Evolutionary conservation across 768 basidiomycete genomes (phyloP), one percentile per base, ranked within the genome.

Genomic region (Boletus eberwhitei): DNA sequence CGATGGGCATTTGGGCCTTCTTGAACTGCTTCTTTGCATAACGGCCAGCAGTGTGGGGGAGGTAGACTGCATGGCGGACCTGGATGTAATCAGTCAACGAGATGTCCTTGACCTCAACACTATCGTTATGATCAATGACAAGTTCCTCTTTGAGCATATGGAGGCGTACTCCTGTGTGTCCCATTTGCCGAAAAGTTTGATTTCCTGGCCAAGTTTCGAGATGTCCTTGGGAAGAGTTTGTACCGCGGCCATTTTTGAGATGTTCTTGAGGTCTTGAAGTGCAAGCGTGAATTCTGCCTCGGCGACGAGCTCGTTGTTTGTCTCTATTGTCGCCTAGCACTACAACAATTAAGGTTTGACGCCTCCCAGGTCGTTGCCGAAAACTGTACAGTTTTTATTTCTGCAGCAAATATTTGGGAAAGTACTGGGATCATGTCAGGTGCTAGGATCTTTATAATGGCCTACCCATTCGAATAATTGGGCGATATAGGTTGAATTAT

Each of bases 21-120:
- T 95, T 98, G 87, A 98, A 99, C 77, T 98, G 95, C 81, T 98
- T 98, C 83, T 95, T 95, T 70, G 95, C 93, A 74, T 98, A 98
- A 75, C 97, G 93, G 63, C 97, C 97, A 61, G 96, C 95, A 58
- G 97, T 99, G 84, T 99, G 96, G 57, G 96, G 96, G 54, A 97
- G 77, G 79, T 93, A 98, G 72, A 98, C 96, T 48, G 94, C 88
- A 73, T 97, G 92, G 72, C 92, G 92, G 76, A 96, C 88, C 82
- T 98, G 95, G 76, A 99, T 97, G 86, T 99, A 98, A 77, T 99
- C 97, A 54, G 91, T 90, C 67, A 99, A 77, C 64, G 97, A 99
- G 75, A 99, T 98, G 71, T 99, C 97, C 79, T 97, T 97, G 71
- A 98, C 94, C 75, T 98, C 96, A 67, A 98, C 90, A 73, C 94